Evolutionary conservation across 768 basidiomycete genomes (phyloP).

Genomic region (Termitomyces sp.): DNA sequence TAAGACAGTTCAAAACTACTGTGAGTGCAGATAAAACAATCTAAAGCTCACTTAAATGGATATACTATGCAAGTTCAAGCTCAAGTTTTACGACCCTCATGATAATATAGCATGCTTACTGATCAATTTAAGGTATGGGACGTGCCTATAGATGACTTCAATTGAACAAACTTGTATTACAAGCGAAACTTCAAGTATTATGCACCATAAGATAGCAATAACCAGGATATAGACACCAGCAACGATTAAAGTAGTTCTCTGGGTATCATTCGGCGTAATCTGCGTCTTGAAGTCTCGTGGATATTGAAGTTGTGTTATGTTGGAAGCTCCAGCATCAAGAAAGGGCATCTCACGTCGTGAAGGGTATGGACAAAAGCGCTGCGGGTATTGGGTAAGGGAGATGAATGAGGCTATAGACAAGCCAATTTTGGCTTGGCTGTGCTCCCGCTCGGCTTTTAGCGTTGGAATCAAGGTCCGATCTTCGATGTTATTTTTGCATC

Average conservation of each 20-base stretch:
- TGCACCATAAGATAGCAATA: conserved; percentile 81
- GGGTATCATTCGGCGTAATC: conserved; percentile 68
- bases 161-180: neutral
- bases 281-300: conserved; percentile 37
- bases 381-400: neutral
- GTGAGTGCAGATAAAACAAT: neutral
- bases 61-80: conserved; percentile 53
- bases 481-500: no score
- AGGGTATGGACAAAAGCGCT: neutral
- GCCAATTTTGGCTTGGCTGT: conserved; percentile 13
- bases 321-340: conserved; percentile 5
- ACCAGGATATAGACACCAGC: conserved; percentile 71
- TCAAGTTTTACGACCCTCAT: neutral
- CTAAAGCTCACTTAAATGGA: conserved; percentile 77
- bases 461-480: neutral
- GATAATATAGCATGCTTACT: conserved; percentile 38
- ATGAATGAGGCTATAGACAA: neutral
- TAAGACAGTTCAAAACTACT: conserved; percentile 22
- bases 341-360: conserved; percentile 10
- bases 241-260: conserved; percentile 74
- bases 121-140: conserved; percentile 7
- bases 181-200: neutral
- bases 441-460: neutral
- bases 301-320: conserved; percentile 21
- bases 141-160: neutral